These are phyloP conservation scores for Penicillium longicatenatum DNA, from an alignment of 495 filamentous ascomycete genomes.

Conservation along the genomic window DNA sequence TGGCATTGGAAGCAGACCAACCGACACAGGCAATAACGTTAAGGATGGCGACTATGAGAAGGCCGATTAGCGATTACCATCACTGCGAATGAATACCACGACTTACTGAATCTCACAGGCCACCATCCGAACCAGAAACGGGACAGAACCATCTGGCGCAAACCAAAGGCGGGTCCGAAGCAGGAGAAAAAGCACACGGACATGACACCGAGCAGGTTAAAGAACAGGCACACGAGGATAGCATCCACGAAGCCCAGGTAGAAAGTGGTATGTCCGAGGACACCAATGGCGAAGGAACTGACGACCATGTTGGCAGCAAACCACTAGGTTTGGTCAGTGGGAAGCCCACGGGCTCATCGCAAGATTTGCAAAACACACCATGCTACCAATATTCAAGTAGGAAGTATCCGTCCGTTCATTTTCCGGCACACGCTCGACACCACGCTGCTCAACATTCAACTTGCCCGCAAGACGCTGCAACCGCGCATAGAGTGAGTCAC, in stretches of 20 bases:
- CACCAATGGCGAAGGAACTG: constrained; percentile 79
- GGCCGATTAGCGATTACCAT: constrained; percentile 6
- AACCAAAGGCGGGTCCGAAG: constrained; percentile 74
- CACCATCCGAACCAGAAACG: constrained; percentile 80
- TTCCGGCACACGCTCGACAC: constrained; percentile 78
- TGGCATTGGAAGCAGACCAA: constrained; percentile 75
- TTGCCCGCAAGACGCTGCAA: constrained; percentile 68
- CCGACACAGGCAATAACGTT: constrained; percentile 78
- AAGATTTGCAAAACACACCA: constrained; percentile 57
- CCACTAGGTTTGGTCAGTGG: constrained; percentile 60
- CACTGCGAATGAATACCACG: neutral
- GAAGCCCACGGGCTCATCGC: constrained; percentile 10
- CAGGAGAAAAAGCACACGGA: constrained; percentile 81
- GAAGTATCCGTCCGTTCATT: constrained; percentile 70
- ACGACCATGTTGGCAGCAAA: constrained; percentile 83
- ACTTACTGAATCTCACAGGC: constrained; percentile 69
- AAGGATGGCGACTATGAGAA: constrained; percentile 62
- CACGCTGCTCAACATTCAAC: constrained; percentile 74
- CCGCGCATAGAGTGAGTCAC: constrained; percentile 63
- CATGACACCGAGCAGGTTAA: constrained; percentile 73
- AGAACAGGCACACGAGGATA: constrained; percentile 74
- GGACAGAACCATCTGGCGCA: constrained; percentile 86
- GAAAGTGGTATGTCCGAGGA: constrained; percentile 68
- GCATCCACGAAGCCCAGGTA: constrained; percentile 72
- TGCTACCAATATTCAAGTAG: constrained; percentile 68